A percentile compares a stretch with the other conserved stretches of the same genome.
phyloP scores from a whole-genome alignment of 2,329 filamentous ascomycete species.

The Exophiala spinifera region DNA sequence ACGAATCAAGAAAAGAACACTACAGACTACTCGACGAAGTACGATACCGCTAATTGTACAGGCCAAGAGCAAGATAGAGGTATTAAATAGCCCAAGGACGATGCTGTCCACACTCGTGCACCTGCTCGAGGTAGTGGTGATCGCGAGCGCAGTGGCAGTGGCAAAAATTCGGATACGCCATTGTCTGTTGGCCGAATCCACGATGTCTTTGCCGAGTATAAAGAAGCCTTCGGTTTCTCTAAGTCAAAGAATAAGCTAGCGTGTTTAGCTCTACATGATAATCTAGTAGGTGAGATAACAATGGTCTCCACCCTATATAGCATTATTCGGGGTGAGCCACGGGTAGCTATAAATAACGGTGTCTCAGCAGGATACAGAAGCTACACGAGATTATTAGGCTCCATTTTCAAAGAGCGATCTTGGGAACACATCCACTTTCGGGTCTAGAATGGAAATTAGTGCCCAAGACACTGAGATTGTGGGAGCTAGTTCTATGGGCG shows the following conservation, averaged over 20 bases:
- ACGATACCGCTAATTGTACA: not conserved
- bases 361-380: not conserved
- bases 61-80: constrained; percentile 3
- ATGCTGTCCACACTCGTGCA: constrained; percentile 7
- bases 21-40: not conserved
- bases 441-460: not conserved
- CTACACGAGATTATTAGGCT: not conserved
- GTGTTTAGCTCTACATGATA: too few relatives aligned
- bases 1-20: too few relatives aligned
- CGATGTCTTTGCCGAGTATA: constrained; percentile 5
- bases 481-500: too few relatives aligned
- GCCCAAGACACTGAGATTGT: not conserved
- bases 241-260: constrained; percentile 1
- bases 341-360: not conserved
- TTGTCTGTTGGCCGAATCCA: constrained; percentile 7
- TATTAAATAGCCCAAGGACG: constrained; percentile 3
- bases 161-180: constrained; percentile 9
- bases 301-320: constrained; percentile 1
- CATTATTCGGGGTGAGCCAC: not conserved
- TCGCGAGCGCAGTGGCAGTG: constrained; percentile 2
- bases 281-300: not conserved
- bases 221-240: constrained; percentile 7
- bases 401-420: not conserved
- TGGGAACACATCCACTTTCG: not conserved
- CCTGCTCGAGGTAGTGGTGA: constrained; percentile 3